A percentile compares a stretch with the other conserved stretches of the same genome.
Evolutionary conservation across 1,284 basidiomycete species (phyloP).

Genomic region (Pascua guehoae): DNA sequence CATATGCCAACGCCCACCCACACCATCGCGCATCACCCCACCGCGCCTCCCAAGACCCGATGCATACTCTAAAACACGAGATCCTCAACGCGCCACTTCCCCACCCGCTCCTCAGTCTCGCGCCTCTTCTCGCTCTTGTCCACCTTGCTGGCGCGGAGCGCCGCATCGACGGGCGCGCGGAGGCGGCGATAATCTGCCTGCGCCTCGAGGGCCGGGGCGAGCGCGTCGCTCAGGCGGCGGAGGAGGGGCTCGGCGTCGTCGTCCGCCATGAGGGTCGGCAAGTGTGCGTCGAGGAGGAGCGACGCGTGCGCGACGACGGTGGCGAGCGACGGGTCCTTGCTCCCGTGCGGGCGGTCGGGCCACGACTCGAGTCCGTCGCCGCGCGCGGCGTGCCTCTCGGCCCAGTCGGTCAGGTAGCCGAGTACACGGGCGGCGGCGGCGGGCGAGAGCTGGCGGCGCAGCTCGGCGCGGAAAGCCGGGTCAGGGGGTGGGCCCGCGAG

Average conservation of each 20-base stretch:
- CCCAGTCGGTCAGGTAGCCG: conserved; percentile 29
- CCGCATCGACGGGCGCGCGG: conserved; percentile 43
- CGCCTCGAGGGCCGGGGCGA: conserved; percentile 35
- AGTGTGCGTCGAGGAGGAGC: conserved; percentile 45
- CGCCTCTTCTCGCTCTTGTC: conserved; percentile 14
- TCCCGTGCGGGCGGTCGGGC: conserved; percentile 16
- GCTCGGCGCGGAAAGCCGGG: conserved; percentile 38
- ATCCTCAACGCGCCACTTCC: conserved; percentile 46
- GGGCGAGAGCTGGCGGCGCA: conserved; percentile 29
- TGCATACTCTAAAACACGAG: conserved; percentile 31
- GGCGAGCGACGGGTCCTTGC: conserved; percentile 3
- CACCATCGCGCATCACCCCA: too few species aligned
- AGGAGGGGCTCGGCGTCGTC: conserved; percentile 27
- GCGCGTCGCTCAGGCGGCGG: conserved; percentile 24
- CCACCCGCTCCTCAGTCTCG: conserved; percentile 37
- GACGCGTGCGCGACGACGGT: conserved; percentile 35
- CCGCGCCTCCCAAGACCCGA: neutral
- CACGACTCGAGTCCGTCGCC: conserved; percentile 30
- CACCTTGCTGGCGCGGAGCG: conserved; percentile 31
- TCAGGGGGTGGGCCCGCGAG: conserved; percentile 33
- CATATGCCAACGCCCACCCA: too few species aligned
- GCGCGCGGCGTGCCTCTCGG: conserved; percentile 27
- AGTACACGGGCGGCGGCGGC: conserved; percentile 36
- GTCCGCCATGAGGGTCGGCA: conserved; percentile 39
- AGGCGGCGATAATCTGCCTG: conserved; percentile 41